Evolutionary conservation across 352 stramenopile genomes (phyloP).

Genomic region (Phytopythium montanum): DNA sequence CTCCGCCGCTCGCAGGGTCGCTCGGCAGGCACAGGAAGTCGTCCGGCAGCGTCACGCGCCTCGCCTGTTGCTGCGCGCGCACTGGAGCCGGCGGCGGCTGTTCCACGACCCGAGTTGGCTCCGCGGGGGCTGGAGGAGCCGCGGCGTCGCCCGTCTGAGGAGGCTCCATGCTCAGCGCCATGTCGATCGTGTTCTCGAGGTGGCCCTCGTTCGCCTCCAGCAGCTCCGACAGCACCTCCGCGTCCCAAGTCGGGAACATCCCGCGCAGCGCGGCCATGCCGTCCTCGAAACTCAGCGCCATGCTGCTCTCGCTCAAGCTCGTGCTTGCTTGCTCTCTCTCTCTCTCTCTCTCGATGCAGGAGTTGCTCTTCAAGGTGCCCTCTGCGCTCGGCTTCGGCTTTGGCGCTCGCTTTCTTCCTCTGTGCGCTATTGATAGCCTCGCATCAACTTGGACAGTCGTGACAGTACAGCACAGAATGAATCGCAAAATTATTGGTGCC

Average conservation of each 20-base stretch:
- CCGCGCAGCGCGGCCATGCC: slow-evolving; percentile 55
- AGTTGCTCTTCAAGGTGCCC: background rate
- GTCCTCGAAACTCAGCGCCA: slow-evolving; percentile 58
- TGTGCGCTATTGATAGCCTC: background rate
- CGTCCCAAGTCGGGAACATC: slow-evolving; percentile 81
- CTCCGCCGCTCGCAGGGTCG: slow-evolving; percentile 13
- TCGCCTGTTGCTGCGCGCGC: slow-evolving; percentile 9
- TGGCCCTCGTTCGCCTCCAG: slow-evolving; percentile 64
- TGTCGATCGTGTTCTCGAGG: slow-evolving; percentile 73
- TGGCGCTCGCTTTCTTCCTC: background rate
- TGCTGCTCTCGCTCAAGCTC: slow-evolving; percentile 12
- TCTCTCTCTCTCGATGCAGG: background rate
- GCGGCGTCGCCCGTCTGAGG: slow-evolving; percentile 5
- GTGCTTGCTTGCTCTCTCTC: no score
- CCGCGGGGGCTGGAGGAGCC: background rate
- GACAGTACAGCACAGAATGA: background rate
- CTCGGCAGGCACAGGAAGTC: slow-evolving; percentile 69
- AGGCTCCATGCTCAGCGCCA: slow-evolving; percentile 66
- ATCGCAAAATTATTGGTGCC: background rate
- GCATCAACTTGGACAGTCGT: background rate
- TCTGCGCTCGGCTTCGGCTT: background rate
- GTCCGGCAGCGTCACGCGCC: slow-evolving; percentile 45
- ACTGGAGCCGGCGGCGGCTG: slow-evolving; percentile 10
- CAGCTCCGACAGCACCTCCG: slow-evolving; percentile 48
- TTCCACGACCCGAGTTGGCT: slow-evolving; percentile 13